Conservation (phyloP, 192 early-diverging fungal species). For the Entomortierella lignicola region DNA sequence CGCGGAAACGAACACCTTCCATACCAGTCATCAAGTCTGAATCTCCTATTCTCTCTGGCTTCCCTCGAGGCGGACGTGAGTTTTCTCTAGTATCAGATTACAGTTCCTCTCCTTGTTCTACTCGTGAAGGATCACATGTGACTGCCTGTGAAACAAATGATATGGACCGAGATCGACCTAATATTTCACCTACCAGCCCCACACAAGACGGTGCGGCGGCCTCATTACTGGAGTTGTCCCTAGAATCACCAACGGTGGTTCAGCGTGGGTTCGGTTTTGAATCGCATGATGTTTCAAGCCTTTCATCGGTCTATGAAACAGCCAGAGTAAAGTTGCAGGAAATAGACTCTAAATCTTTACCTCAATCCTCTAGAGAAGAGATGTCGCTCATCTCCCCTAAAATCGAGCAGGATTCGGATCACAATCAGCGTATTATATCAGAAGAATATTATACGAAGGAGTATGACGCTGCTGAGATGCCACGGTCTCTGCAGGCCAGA, state of each 20-base stretch:
- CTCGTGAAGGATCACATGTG: conserved; percentile 31
- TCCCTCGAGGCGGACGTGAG: conserved; percentile 9
- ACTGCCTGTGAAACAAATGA: conserved; percentile 13
- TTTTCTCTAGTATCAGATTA: conserved; percentile 24
- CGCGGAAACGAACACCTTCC: no score
- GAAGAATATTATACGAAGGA: background rate
- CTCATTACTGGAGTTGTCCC: conserved; percentile 18
- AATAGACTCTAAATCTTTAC: background rate
- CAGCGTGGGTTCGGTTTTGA: background rate
- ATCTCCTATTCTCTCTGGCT: no score
- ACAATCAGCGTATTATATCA: background rate
- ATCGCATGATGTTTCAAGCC: no score
- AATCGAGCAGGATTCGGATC: no score
- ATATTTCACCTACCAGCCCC: conserved; percentile 5
- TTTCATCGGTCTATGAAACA: background rate
- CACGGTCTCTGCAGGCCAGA: background rate
- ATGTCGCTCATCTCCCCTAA: conserved; percentile 17
- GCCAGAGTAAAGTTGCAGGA: background rate
- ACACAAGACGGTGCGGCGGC: conserved; percentile 23
- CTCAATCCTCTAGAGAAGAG: background rate
- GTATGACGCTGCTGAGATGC: background rate
- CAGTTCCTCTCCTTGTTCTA: conserved; percentile 22
- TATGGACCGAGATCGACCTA: background rate
- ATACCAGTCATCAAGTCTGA: no score
- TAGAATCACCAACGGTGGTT: conserved; percentile 23